Base-by-base conservation (phyloP, 805 yeast genomes). In the Metschnikowia amazonensis region DNA sequence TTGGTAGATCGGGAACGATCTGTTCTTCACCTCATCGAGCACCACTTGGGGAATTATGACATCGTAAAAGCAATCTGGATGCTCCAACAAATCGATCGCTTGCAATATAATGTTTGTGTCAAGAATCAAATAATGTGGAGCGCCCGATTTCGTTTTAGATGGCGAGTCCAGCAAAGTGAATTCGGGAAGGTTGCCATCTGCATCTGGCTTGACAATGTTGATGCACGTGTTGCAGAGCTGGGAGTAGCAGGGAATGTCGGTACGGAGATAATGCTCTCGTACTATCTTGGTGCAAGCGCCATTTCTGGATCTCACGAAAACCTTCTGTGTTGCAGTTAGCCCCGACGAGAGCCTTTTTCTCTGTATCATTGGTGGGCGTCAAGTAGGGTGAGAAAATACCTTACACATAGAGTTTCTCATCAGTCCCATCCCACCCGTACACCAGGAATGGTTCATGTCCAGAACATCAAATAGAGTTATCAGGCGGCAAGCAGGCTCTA, bases 1-100 rank as follows among this genome's bases (percentile, higher is more conserved):
- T 57, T 86, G 81, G 63, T 90, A 94, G 16, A 92, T 82, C 3
- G 99, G 96, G 59, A 82, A 80, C 42, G 96, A 87, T 59, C 84
- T 75, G 61, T 89, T 89, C 52, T 88, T 80, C 8, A 92, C 96
- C 64, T 94, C 98, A 55, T 95, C 97, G 29, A 94, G 71, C 2
- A 89, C 97, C 5, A 95, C 86, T 63, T 94, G 99, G 1, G 98
- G 96, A n/a, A 94, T 70, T 46, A 94, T 84, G 14, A 90, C 96
- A 65, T 94, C 98, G 58, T 76, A 84, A 59, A 94, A 87, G 44
- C 86, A 84, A 25, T 77, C 75, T 17, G 74, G 74, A 57, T 81
- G 83, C 64, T 94, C 99, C 45, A 94, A 68, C 48, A 94, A 69
- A 64, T 94, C 99, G 50, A 94, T 92, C 5, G 96, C 92, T 60